Percentiles rank a stretch among this genome's conserved stretches.
Conservation (phyloP, 2,329 filamentous ascomycete genomes). For the Polychaeton citri region DNA sequence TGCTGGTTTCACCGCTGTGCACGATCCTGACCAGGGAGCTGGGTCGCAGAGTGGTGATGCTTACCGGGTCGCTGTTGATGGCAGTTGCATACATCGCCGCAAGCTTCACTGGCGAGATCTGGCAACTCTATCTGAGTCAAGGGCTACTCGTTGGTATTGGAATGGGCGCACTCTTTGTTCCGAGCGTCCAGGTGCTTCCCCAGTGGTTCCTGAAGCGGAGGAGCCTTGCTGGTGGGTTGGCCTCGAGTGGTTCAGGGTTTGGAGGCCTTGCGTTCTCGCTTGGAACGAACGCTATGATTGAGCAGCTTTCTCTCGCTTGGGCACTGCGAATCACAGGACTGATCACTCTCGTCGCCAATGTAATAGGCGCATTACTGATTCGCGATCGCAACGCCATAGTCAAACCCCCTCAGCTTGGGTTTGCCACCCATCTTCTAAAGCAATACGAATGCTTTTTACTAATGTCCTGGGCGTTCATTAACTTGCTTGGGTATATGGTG, state of each 20-base stretch:
- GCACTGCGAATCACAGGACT: constrained; percentile 28
- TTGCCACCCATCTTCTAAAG: constrained; percentile 23
- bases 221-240: constrained; percentile 29
- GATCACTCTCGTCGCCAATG: constrained; percentile 16
- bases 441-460: constrained; percentile 24
- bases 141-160: constrained; percentile 28
- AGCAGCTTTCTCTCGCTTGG: constrained; percentile 24
- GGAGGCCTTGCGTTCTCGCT: constrained; percentile 26
- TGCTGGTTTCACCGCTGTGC: constrained; percentile 23
- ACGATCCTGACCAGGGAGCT: constrained; percentile 16
- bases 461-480: constrained; percentile 30
- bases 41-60: constrained; percentile 19
- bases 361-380: constrained; percentile 18
- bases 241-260: constrained; percentile 26
- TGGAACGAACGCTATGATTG: constrained; percentile 25
- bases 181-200: constrained; percentile 23
- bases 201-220: constrained; percentile 30
- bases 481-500: constrained; percentile 35
- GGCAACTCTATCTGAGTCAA: constrained; percentile 30
- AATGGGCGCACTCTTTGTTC: constrained; percentile 28
- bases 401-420: constrained; percentile 20
- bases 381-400: constrained; percentile 23
- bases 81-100: constrained; percentile 23
- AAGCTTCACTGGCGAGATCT: constrained; percentile 23
- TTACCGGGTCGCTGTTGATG: constrained; percentile 21